Conservation (phyloP, 495 filamentous ascomycete species). For the Podospora sp. region DNA sequence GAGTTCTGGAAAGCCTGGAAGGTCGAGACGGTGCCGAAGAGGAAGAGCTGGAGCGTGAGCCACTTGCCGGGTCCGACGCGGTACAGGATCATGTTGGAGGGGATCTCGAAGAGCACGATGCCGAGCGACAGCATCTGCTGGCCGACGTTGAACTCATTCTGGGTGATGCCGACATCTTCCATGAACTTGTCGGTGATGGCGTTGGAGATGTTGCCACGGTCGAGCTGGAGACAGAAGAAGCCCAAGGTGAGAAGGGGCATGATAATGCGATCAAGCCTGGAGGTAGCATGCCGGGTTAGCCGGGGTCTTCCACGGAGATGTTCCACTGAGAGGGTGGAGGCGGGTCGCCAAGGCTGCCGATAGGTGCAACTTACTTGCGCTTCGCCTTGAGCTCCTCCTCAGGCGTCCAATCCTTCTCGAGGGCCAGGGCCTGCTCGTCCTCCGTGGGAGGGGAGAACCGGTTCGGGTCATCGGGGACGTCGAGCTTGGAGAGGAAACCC, state of each 20-base stretch:
- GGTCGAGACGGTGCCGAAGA: constrained; percentile 59
- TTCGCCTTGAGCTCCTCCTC: constrained; percentile 42
- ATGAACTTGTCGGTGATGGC: constrained; percentile 46
- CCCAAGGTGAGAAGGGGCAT: constrained; percentile 57
- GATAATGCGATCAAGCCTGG: constrained; percentile 53
- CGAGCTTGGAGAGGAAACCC: background rate
- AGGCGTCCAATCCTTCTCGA: constrained; percentile 38
- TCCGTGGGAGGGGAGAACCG: constrained; percentile 22
- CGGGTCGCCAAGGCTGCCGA: constrained; percentile 17
- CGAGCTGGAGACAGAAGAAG: constrained; percentile 57
- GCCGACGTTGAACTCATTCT: constrained; percentile 62
- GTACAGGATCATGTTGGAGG: constrained; percentile 60
- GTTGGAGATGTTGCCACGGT: constrained; percentile 36
- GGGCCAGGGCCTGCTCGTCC: constrained; percentile 35
- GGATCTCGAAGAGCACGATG: constrained; percentile 62
- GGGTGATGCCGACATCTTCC: constrained; percentile 55
- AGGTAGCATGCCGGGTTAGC: background rate
- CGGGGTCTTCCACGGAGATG: too few species aligned
- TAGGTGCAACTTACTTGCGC: constrained; percentile 37
- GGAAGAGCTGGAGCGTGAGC: constrained; percentile 60
- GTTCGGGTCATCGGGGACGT: constrained; percentile 14
- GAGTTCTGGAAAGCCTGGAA: constrained; percentile 60
- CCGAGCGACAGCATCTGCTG: constrained; percentile 58
- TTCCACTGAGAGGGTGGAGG: background rate
- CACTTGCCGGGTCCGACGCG: constrained; percentile 60